Percentiles rank a stretch among this genome's conserved stretches.
These are phyloP conservation scores for Annulohypoxylon maeteangense DNA, from an alignment of 495 filamentous ascomycete genomes.

Conservation along the genomic window DNA sequence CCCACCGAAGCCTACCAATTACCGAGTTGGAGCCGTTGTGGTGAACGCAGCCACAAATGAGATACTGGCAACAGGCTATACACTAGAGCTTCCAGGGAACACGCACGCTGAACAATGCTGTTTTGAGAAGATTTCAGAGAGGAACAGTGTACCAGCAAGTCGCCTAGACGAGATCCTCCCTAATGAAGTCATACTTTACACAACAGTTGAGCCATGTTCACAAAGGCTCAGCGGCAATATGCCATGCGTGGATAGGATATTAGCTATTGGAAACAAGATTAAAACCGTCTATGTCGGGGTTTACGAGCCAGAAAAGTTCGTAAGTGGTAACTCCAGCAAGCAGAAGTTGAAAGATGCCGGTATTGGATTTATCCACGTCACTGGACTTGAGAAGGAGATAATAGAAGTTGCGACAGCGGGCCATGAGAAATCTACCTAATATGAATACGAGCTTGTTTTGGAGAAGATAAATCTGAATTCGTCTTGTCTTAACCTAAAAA, in stretches of 20 bases:
- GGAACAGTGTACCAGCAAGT: conserved; percentile 63
- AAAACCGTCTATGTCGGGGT: conserved; percentile 87
- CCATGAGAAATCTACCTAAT: conserved; percentile 61
- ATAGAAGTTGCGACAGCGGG: conserved; percentile 82
- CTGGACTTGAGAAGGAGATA: conserved; percentile 84
- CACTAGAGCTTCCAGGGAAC: conserved; percentile 89
- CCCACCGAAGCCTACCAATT: conserved; percentile 88
- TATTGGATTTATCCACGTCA: conserved; percentile 75
- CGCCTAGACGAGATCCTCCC: conserved; percentile 67
- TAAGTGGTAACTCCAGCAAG: conserved; percentile 80
- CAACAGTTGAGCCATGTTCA: conserved; percentile 93
- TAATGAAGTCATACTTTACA: conserved; percentile 74
- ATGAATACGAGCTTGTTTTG: background rate
- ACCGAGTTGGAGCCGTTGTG: conserved; percentile 88
- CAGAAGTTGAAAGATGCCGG: conserved; percentile 75
- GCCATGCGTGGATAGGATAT: conserved; percentile 84
- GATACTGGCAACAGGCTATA: conserved; percentile 87
- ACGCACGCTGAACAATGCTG: conserved; percentile 96
- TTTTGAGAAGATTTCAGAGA: conserved; percentile 76
- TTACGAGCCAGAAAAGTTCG: conserved; percentile 88
- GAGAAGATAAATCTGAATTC: too few relatives aligned
- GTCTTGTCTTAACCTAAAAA: background rate
- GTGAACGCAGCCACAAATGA: conserved; percentile 67
- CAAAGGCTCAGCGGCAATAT: conserved; percentile 82
- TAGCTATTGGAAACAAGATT: conserved; percentile 70